phyloP scores from a whole-genome alignment of 2,329 filamentous ascomycete genomes.

The Tolypocladium ophioglossoides region DNA sequence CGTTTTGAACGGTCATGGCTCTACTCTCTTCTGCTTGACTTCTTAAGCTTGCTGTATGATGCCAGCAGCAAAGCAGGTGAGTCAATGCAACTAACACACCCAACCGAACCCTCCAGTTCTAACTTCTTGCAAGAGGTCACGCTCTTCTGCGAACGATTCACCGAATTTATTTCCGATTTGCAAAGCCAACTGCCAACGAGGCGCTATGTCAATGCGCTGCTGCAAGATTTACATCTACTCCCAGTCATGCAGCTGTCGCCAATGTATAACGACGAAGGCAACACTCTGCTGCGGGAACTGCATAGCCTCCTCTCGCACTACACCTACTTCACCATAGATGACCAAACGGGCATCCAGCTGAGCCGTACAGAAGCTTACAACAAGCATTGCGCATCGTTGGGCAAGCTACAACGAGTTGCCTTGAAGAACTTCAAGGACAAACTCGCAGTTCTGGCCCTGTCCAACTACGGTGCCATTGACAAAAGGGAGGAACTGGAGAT shows the following conservation, averaged over 20 bases:
- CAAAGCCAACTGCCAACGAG: slow-evolving; percentile 90
- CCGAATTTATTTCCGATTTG: slow-evolving; percentile 83
- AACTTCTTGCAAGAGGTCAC: slow-evolving; percentile 44
- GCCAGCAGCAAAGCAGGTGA: slow-evolving; percentile 35
- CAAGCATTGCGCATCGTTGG: slow-evolving; percentile 64
- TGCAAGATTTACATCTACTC: slow-evolving; percentile 77
- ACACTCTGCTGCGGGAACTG: slow-evolving; percentile 71
- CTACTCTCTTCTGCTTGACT: slow-evolving; percentile 75
- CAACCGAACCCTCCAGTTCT: slow-evolving; percentile 3
- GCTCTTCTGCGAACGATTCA: slow-evolving; percentile 82
- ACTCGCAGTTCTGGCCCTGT: slow-evolving; percentile 79
- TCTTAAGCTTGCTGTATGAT: slow-evolving; percentile 62
- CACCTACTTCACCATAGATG: slow-evolving; percentile 79
- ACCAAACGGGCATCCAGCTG: slow-evolving; percentile 73
- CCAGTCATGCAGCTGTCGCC: slow-evolving; percentile 69
- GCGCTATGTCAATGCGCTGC: slow-evolving; percentile 80
- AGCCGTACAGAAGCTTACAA: slow-evolving; percentile 66
- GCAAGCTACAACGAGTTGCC: slow-evolving; percentile 67
- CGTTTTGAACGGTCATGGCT: slow-evolving; percentile 93
- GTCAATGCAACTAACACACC: slow-evolving; percentile 3
- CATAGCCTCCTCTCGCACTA: slow-evolving; percentile 76
- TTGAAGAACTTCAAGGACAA: slow-evolving; percentile 82
- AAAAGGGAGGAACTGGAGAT: slow-evolving; percentile 67
- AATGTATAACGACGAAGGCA: slow-evolving; percentile 63
- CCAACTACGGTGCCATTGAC: slow-evolving; percentile 84